These are phyloP conservation scores for Chrysanthemum makinoi DNA, from an alignment of 129 eudicot genomes.

Conservation along the genomic window DNA sequence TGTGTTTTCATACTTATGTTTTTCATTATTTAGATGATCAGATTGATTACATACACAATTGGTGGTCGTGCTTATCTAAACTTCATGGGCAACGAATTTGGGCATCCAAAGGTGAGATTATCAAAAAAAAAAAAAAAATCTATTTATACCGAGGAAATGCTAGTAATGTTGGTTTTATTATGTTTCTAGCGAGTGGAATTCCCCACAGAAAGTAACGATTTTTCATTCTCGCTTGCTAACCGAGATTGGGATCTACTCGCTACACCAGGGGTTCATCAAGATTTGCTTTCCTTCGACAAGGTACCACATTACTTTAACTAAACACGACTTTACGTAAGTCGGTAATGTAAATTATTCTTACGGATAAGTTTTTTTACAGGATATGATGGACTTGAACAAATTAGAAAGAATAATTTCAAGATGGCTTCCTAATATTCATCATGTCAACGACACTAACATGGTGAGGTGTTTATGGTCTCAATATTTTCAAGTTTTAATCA, in stretches of 20 bases:
- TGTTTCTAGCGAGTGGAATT: slow-evolving; percentile 80
- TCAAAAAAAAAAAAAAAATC: no score
- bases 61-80: slow-evolving; percentile 87
- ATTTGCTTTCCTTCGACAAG: slow-evolving; percentile 80
- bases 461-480: slow-evolving; percentile 35
- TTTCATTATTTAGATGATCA: slow-evolving; percentile 53
- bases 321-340: background rate
- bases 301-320: slow-evolving; percentile 30
- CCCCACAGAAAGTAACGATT: slow-evolving; percentile 73
- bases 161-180: slow-evolving; percentile 5
- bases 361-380: slow-evolving; percentile 38
- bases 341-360: background rate
- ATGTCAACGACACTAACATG: slow-evolving; percentile 66
- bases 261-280: slow-evolving; percentile 51
- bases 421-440: slow-evolving; percentile 75
- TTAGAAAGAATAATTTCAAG: slow-evolving; percentile 57
- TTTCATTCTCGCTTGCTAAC: slow-evolving; percentile 75
- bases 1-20: background rate
- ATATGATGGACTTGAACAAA: slow-evolving; percentile 89
- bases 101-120: slow-evolving; percentile 76
- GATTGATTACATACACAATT: slow-evolving; percentile 78
- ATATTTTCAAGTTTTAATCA: background rate
- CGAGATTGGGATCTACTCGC: slow-evolving; percentile 86
- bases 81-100: slow-evolving; percentile 98
- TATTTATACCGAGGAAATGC: background rate